Base-by-base conservation (phyloP, 108 stramenopile genomes). In the Skeletonema menzelii region DNA sequence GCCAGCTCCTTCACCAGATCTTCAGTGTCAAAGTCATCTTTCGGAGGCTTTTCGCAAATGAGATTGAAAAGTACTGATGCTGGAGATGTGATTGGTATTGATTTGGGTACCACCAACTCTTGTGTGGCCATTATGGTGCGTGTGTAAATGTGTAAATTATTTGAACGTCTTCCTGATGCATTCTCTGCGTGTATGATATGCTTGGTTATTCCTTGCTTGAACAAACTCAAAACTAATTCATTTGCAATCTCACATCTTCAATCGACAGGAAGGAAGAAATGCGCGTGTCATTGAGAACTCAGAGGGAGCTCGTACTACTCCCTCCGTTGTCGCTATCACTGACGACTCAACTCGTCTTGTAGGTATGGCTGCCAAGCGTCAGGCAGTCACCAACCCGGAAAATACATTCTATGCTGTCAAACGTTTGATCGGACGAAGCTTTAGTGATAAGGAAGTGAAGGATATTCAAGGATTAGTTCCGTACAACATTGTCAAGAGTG, bases 211-310 rank as follows among this genome's bases (percentile, higher is more conserved):
- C 59, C 67, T 19, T 69, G 56, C 7, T 32, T 28, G 42, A 55
- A 19, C 13, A 22, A 27, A 56, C 64, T 22, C 26, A 17, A 0
- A 22, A 65, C 44, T 58, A 8, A 65, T 8, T 20, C 12, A 55
- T 65, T 6, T 57, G 64, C 59, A 35, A 19, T 60, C 28, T 24
- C 59, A 28, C 59, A 31, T 34, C 8, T 7, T 8, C 28, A 26
- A 67, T 19, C n/a, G 47, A 77, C 67, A 96, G 92, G 95, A 95
- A 86, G 99, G 97, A 55, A 85, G 90, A 38, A 91, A 75, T 59
- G 90, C 99, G n/a, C 98, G 99, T 79, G 99, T 99, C 28, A 98
- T 99, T 83, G 98, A 99, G 84, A 99, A 97, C 89, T 94, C 97
- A 5, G 99, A 99, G 83, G 99, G 99, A 65, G 90, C 97, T 26